Evolutionary conservation across 148 eudicot genomes (phyloP), one percentile per base, ranked within the genome.

Genomic region (Polygonum maritimum): DNA sequence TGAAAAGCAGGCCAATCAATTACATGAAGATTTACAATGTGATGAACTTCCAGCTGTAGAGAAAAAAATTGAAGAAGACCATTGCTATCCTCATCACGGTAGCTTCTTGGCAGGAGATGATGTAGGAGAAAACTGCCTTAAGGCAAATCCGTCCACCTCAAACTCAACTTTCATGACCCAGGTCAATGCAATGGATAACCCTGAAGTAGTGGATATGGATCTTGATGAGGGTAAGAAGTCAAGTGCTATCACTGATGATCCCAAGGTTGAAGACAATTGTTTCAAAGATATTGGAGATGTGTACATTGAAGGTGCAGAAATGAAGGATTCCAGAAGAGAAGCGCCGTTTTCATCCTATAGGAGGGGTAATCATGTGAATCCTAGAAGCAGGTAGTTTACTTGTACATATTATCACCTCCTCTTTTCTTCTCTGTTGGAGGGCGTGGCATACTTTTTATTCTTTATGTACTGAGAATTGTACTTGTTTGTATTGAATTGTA

Each of bases 331-430:
- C 73, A 76, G 78, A 77, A 76, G 75, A 45, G 83, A 80, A 77
- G 88, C 82, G 70, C 62, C 83, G 15, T 75, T 76, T 45, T 79
- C 74, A 78, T 73, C 88, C 33, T 84, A 76, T 48, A 76, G 82
- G 78, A 82, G 76, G 72, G 77, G 76, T 78, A 41, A 18, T 38
- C 58, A 72, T 40, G 71, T 73, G 26, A 38, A 76, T 55, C 75
- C 73, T 38, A 75, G 81, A 76, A 78, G 78, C 87, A 85, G 90
- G 90, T 87, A 84, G 48, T n/a, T 57, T 48, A 4, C 45, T 33
- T 57, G 1, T 21, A 36, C 44, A 12, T 41, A n/a, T 71, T 19
- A 44, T 44, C 18, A 40, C 22, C 11, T 38, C 26, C 13, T 14
- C 4, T 45, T 1, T 19, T 18, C 31, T 45, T 71, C 44, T 41